A percentile compares a stretch with the other conserved stretches of the same genome.
These are phyloP conservation scores for Aureobasidium zeae DNA, from an alignment of 2,329 filamentous ascomycete species.

Conservation along the genomic window DNA sequence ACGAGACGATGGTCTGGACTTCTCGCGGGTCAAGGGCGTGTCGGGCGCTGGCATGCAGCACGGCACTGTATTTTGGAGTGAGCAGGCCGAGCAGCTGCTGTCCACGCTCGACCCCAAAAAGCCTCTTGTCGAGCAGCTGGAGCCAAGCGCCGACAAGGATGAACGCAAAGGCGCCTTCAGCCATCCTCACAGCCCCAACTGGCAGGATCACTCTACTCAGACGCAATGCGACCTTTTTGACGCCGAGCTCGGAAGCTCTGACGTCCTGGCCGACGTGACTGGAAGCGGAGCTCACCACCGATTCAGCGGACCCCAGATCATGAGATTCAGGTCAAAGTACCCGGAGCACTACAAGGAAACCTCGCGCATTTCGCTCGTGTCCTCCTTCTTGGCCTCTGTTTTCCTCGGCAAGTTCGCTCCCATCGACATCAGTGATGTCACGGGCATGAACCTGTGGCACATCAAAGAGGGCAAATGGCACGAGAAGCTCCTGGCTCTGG, in stretches of 20 bases:
- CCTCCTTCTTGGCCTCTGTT: constrained; percentile 85
- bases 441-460: constrained; percentile 96
- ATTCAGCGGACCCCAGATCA: constrained; percentile 95
- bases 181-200: constrained; percentile 84
- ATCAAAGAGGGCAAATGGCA: constrained; percentile 66
- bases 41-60: constrained; percentile 95
- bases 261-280: constrained; percentile 66
- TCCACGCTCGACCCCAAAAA: constrained; percentile 49
- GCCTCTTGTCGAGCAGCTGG: constrained; percentile 63
- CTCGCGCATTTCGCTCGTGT: constrained; percentile 81
- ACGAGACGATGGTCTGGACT: constrained; percentile 58
- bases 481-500: constrained; percentile 63
- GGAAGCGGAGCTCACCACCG: constrained; percentile 94
- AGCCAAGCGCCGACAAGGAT: constrained; percentile 29
- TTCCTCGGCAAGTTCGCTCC: constrained; percentile 79
- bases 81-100: constrained; percentile 57
- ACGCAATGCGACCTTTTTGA: constrained; percentile 86
- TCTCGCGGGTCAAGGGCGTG: constrained; percentile 67
- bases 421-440: constrained; percentile 88
- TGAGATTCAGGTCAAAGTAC: constrained; percentile 72
- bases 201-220: constrained; percentile 96
- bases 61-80: constrained; percentile 89
- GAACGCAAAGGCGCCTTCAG: constrained; percentile 56
- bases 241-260: constrained; percentile 53
- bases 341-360: constrained; percentile 75